A percentile compares a stretch with the other conserved stretches of the same genome.
These are phyloP conservation scores for Exophiala spinifera DNA, from an alignment of 2,329 filamentous ascomycete genomes.

Conservation along the genomic window DNA sequence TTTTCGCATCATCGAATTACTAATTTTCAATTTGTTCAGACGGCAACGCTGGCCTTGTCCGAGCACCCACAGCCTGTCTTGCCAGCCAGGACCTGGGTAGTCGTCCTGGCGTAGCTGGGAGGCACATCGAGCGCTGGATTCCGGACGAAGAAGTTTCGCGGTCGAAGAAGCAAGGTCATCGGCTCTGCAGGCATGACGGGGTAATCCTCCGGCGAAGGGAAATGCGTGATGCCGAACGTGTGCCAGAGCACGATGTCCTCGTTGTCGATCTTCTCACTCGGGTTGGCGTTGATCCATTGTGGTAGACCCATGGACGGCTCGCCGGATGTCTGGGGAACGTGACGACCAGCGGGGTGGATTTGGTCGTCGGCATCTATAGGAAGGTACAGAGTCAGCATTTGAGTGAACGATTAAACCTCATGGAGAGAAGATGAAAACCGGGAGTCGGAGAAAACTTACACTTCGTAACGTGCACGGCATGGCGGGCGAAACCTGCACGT, in stretches of 20 bases:
- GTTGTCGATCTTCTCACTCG: slow-evolving; percentile 68
- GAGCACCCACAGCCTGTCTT: slow-evolving; percentile 32
- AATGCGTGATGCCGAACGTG: slow-evolving; percentile 87
- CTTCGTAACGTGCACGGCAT: slow-evolving; percentile 84
- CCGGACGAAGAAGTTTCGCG: slow-evolving; percentile 75
- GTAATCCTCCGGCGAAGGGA: slow-evolving; percentile 86
- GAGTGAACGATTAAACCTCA: no score
- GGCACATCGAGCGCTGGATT: slow-evolving; percentile 81
- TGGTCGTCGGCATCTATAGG: slow-evolving; percentile 69
- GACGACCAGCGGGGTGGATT: slow-evolving; percentile 79
- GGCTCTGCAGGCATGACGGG: slow-evolving; percentile 87
- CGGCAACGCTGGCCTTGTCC: slow-evolving; percentile 38
- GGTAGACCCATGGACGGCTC: slow-evolving; percentile 71
- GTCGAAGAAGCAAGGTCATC: slow-evolving; percentile 74
- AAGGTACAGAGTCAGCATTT: no score
- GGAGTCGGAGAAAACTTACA: slow-evolving; percentile 55
- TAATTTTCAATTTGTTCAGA: no score
- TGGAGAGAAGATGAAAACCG: slow-evolving; percentile 26
- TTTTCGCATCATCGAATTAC: no score
- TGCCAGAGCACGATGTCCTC: slow-evolving; percentile 90
- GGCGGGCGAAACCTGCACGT: slow-evolving; percentile 79
- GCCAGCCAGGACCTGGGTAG: slow-evolving; percentile 61
- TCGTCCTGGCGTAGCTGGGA: slow-evolving; percentile 69
- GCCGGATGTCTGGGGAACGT: slow-evolving; percentile 84
- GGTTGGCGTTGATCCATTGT: slow-evolving; percentile 70